These are phyloP conservation scores for Odontarrhena argentea DNA, from an alignment of 345 rosid species.

Conservation along the genomic window DNA sequence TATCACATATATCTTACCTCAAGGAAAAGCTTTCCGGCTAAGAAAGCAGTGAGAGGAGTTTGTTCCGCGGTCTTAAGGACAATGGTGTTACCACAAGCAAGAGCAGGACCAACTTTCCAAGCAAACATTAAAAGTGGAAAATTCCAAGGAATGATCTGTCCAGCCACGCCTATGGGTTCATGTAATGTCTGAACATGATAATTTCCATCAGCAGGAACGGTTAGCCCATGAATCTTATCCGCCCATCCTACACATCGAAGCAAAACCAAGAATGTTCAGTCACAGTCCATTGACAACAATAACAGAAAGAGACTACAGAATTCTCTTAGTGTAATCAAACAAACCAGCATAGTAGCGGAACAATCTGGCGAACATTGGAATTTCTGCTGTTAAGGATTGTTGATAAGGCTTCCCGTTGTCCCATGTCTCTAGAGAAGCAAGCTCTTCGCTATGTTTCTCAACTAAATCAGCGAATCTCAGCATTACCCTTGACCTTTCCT, in stretches of 20 bases:
- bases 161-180: conserved; percentile 69
- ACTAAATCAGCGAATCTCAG: conserved; percentile 82
- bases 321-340: background rate
- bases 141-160: conserved; percentile 72
- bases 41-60: conserved; percentile 64
- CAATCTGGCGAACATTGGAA: conserved; percentile 73
- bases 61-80: conserved; percentile 68
- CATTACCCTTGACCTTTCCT: conserved; percentile 83
- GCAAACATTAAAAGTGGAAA: conserved; percentile 66
- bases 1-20: conserved; percentile 30
- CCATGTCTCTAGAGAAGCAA: conserved; percentile 93
- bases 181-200: conserved; percentile 64
- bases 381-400: conserved; percentile 61
- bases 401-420: conserved; percentile 86
- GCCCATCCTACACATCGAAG: conserved; percentile 55
- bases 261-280: conserved; percentile 23
- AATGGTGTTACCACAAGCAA: conserved; percentile 64
- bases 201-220: conserved; percentile 62
- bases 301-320: background rate
- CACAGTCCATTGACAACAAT: background rate
- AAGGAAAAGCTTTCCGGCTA: conserved; percentile 55
- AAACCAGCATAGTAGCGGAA: conserved; percentile 89
- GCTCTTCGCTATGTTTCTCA: conserved; percentile 81
- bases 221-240: conserved; percentile 65
- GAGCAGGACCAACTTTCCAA: conserved; percentile 72